Conservation (phyloP, 768 basidiomycete species). For the Pholiota molesta region DNA sequence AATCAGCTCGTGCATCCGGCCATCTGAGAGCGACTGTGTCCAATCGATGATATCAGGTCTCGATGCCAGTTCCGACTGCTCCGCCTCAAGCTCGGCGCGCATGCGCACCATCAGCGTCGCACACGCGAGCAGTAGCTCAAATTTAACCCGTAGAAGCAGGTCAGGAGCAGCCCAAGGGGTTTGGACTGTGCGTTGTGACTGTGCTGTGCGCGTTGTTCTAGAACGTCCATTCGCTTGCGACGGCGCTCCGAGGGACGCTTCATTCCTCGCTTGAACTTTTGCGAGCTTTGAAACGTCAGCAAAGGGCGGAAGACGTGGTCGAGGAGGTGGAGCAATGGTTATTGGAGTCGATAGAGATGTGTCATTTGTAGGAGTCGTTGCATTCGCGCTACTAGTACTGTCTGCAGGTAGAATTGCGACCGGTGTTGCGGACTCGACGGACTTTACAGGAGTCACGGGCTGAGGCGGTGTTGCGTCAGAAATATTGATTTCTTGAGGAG, state of each 20-base stretch:
- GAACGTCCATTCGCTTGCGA: neutral
- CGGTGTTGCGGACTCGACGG: neutral
- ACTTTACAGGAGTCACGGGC: neutral
- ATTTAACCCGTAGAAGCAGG: constrained; percentile 19
- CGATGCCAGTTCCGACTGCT: neutral
- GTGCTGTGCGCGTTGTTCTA: neutral
- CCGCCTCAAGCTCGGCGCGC: constrained; percentile 1
- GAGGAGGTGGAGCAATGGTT: neutral
- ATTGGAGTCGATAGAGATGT: neutral
- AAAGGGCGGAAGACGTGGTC: constrained; percentile 4
- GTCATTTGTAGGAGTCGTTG: neutral
- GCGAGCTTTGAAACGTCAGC: constrained; percentile 1
- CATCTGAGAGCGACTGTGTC: constrained; percentile 5
- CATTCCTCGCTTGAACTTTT: neutral
- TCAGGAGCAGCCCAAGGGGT: constrained; percentile 16
- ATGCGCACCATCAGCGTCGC: constrained; percentile 9
- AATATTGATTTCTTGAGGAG: neutral
- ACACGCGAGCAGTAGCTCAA: constrained; percentile 21
- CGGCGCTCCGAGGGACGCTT: neutral
- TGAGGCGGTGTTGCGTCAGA: neutral
- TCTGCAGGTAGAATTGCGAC: neutral
- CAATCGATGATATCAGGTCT: neutral
- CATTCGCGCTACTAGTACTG: neutral
- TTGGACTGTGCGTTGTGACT: constrained; percentile 2
- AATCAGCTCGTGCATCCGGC: constrained; percentile 8